A percentile compares a stretch with the other conserved stretches of the same genome.
These are phyloP conservation scores for Mortierella polycephala DNA, from an alignment of 371 early-diverging fungal species.

Conservation along the genomic window DNA sequence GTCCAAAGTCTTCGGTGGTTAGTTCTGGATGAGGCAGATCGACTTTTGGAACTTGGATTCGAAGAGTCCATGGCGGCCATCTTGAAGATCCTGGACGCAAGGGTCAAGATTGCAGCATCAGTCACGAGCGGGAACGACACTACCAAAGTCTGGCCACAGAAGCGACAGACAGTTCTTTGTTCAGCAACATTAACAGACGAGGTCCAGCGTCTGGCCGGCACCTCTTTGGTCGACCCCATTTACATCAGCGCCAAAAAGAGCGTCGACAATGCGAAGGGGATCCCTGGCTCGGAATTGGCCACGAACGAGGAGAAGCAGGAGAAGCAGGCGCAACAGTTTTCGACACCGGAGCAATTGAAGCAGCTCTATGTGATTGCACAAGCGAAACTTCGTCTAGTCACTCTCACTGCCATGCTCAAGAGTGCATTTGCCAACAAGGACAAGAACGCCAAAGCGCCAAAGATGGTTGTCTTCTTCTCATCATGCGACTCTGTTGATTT, in stretches of 20 bases:
- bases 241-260: constrained; percentile 64
- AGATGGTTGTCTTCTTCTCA: constrained; percentile 90
- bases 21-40: constrained; percentile 99
- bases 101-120: constrained; percentile 49
- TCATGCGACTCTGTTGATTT: constrained; percentile 95
- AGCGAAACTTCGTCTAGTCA: constrained; percentile 92
- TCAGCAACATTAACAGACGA: constrained; percentile 92
- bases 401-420: constrained; percentile 79
- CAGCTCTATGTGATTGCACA: constrained; percentile 87
- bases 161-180: constrained; percentile 88
- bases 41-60: constrained; percentile 96
- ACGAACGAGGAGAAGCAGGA: constrained; percentile 57
- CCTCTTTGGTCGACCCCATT: constrained; percentile 77
- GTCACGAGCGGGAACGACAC: constrained; percentile 48
- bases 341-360: constrained; percentile 84
- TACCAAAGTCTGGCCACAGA: constrained; percentile 68
- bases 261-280: constrained; percentile 28
- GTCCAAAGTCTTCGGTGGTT: constrained; percentile 85
- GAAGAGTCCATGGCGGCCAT: constrained; percentile 93
- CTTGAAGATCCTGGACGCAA: constrained; percentile 71
- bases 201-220: constrained; percentile 86
- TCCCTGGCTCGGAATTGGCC: constrained; percentile 48
- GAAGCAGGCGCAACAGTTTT: constrained; percentile 57
- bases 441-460: constrained; percentile 59
- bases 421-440: constrained; percentile 58